Percentiles rank a stretch among this genome's conserved stretches.
Evolutionary conservation across 257 asterid species (phyloP).

Genomic region (Sherardia arvensis): DNA sequence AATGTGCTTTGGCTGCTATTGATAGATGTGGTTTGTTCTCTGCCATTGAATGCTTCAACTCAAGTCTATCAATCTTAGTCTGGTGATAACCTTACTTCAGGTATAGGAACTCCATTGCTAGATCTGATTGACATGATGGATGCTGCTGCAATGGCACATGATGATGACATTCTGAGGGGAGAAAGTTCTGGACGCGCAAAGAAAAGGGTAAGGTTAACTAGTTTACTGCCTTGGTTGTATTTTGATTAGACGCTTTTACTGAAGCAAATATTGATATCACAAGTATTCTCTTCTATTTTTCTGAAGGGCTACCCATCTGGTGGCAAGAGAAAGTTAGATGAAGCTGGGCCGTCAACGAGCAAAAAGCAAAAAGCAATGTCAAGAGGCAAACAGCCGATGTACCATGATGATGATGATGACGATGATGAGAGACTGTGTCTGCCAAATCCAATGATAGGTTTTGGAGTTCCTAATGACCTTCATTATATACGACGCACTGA

Average conservation of each 20-base stretch:
- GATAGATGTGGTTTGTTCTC: conserved; percentile 40
- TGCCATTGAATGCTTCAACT: too few relatives aligned
- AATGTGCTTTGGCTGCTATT: conserved; percentile 48
- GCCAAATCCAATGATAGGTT: not conserved
- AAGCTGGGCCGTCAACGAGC: conserved; percentile 17
- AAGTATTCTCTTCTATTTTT: not conserved
- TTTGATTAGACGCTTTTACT: too few relatives aligned
- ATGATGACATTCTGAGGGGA: not conserved
- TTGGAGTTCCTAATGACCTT: not conserved
- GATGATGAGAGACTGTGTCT: not conserved
- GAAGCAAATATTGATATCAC: not conserved
- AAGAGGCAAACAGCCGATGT: not conserved
- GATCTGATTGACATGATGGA: not conserved
- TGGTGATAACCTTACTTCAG: not conserved
- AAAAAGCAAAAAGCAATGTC: conserved; percentile 3
- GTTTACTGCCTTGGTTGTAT: not conserved
- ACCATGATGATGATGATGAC: not conserved
- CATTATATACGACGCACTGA: not conserved
- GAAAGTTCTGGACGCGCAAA: not conserved
- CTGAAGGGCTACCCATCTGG: too few relatives aligned
- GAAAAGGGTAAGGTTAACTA: not conserved
- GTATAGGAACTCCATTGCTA: not conserved
- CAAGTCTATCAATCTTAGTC: too few relatives aligned
- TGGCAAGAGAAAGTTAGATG: not conserved
- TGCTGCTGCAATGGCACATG: not conserved